Evolutionary conservation across 495 filamentous ascomycete species (phyloP), one percentile per base, ranked within the genome.

Genomic region (Extremus antarcticus): DNA sequence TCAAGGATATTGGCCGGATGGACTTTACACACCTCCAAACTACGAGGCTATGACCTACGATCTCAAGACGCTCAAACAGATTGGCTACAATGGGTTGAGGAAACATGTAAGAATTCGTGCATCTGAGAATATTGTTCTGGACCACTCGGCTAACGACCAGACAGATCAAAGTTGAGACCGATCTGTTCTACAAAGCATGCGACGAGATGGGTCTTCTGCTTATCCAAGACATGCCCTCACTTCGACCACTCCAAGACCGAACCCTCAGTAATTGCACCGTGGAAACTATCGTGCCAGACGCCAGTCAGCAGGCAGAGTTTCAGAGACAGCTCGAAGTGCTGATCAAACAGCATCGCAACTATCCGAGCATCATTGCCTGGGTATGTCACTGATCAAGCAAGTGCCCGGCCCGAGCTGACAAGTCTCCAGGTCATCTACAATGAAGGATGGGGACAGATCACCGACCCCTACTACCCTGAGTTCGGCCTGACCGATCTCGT

Each of bases 1-100:
- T 19, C 82, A 84, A 55, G 81, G 81, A 1, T 84, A 73, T 66
- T 85, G 82, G 83, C 83, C 83, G 0, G 82, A 86, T 58, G 82
- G 82, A 0, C 66, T 85, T 21, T 77, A 85, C 58, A 70, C 73
- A 0, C 75, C 83, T 0, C 83, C 82, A 0, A 83, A 70, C 19
- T 62, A 67, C 1, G 79, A 84, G 51, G 83, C 82, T 0, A 84
- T 86, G 82, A 69, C 78, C 0, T 85, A 73, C 46, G 83, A 86
- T 65, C 63, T 86, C 2, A 43, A 82, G 47, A 56, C 79, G 25
- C 61, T 85, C 47, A 84, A 86, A 65, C 65, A 66, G 3, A 63
- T 85, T 1, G 81, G 82, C 1, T 82, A 82, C 66, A 86, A 85
- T 64, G 80, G 77, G 76, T 64, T 85, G 24, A 76, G 83, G 9